Evolutionary conservation across 306 rosid species (phyloP), one percentile per base, ranked within the genome.

Genomic region (Cucurbita pepo): DNA sequence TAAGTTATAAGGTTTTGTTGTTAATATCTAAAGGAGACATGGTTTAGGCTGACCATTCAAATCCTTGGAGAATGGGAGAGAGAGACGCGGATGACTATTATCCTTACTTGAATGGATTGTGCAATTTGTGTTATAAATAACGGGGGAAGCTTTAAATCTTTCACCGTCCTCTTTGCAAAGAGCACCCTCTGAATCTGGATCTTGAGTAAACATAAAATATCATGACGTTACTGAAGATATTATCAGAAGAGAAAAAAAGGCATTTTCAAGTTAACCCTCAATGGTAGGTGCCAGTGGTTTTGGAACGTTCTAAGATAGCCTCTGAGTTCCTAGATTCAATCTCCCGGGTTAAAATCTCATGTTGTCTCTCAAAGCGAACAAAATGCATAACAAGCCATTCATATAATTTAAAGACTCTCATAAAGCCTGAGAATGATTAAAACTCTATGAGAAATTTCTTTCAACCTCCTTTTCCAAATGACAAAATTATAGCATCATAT

Each of bases 71-170:
- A 19, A 47, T 44, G 71, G 16, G 71, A 44, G 54, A 65, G 38
- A 38, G 37, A 60, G 43, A 18, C 3, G n/a, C n/a, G 10, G 74
- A 13, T 7, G 37, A 71, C 59, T 38, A 18, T 60, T 67, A 56
- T 78, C 13, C 58, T 78, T 79, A 90, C 96, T 82, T 90, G 95
- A 84, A 91, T 91, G 56, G 97, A 88, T 62, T 82, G 86, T 78
- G 91, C 95, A 73, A 90, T 89, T 59, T 82, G 92, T 10, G 94
- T 91, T 1, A 90, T 83, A 58, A 89, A 89, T 59, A 84, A 85
- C 0, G 92, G 95, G 73, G 96, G 96, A 16, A 94, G 91, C 83
- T 88, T 88, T 71, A 94, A 82, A 82, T 91, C 96, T 79, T 81
- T 91, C 13, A 87, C 96, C 4, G 97, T 91, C 58, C 91, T 83